These are phyloP conservation scores for Petunia axillaris DNA, from an alignment of 257 asterid genomes.

Conservation along the genomic window DNA sequence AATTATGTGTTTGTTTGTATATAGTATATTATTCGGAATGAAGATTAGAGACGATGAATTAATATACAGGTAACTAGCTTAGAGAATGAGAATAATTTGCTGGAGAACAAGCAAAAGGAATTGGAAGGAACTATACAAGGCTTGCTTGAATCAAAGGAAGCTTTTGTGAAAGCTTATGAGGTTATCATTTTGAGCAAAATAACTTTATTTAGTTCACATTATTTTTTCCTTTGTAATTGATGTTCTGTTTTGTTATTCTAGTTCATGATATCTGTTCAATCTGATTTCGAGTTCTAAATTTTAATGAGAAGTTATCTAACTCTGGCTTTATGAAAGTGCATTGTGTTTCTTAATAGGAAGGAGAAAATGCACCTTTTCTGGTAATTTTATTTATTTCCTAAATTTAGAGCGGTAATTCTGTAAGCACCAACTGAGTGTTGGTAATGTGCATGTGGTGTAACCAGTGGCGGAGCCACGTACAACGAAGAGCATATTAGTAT, in stretches of 20 bases:
- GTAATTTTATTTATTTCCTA: neutral
- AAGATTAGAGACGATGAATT: neutral
- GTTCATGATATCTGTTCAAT: slow-evolving; percentile 16
- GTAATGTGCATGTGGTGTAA: neutral
- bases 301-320: neutral
- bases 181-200: slow-evolving; percentile 27
- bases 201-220: neutral
- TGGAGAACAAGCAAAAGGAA: slow-evolving; percentile 47
- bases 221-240: neutral
- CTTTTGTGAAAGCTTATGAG: slow-evolving; percentile 49
- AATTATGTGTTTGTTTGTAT: neutral
- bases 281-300: neutral
- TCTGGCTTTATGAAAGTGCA: neutral
- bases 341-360: neutral
- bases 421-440: neutral
- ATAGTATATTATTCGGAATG: neutral
- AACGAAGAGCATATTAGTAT: no score
- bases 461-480: no score
- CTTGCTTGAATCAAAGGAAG: slow-evolving; percentile 44
- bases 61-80: slow-evolving; percentile 40
- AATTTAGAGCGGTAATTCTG: neutral
- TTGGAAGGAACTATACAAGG: slow-evolving; percentile 40
- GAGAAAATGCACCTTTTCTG: neutral
- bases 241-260: neutral
- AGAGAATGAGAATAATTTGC: slow-evolving; percentile 41